Evolutionary conservation across 805 yeast species (phyloP).

Genomic region (Saccharomycopsis sp.): DNA sequence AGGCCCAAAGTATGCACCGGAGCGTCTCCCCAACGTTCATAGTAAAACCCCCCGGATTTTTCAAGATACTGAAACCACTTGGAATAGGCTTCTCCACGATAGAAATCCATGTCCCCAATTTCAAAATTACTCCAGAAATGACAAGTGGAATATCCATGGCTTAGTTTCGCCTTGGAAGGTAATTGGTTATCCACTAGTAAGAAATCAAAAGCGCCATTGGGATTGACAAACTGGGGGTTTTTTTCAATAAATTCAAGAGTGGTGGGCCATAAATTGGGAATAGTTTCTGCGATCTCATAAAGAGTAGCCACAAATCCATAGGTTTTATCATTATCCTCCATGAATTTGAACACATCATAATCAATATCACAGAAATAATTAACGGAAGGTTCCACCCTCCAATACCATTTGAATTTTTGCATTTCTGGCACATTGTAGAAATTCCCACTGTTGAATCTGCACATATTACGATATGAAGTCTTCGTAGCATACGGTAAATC

Average conservation of each 20-base stretch:
- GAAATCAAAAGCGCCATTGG: conserved; percentile 45
- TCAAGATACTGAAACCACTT: conserved; percentile 58
- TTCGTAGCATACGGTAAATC: conserved; percentile 46
- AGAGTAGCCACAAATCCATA: conserved; percentile 57
- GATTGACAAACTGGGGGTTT: conserved; percentile 43
- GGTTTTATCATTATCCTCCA: conserved; percentile 45
- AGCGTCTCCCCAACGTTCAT: conserved; percentile 93
- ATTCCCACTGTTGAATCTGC: conserved; percentile 51
- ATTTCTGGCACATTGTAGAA: conserved; percentile 52
- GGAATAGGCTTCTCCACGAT: conserved; percentile 55
- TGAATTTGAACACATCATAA: conserved; percentile 56
- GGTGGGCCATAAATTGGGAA: conserved; percentile 49
- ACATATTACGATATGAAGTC: conserved; percentile 59
- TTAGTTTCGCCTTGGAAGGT: conserved; percentile 35
- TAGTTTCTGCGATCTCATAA: conserved; percentile 49
- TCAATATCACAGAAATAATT: conserved; percentile 48
- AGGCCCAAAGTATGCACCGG: conserved; percentile 78
- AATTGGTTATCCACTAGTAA: conserved; percentile 40
- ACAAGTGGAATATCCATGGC: conserved; percentile 47
- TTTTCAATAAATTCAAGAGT: conserved; percentile 41
- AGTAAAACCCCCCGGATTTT: conserved; percentile 70
- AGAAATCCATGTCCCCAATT: conserved; percentile 76
- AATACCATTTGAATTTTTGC: conserved; percentile 48
- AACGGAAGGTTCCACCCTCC: conserved; percentile 64
- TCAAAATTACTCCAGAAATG: conserved; percentile 92